These are phyloP conservation scores for Penicillium dipodomyicola DNA, from an alignment of 495 filamentous ascomycete genomes.

Conservation along the genomic window DNA sequence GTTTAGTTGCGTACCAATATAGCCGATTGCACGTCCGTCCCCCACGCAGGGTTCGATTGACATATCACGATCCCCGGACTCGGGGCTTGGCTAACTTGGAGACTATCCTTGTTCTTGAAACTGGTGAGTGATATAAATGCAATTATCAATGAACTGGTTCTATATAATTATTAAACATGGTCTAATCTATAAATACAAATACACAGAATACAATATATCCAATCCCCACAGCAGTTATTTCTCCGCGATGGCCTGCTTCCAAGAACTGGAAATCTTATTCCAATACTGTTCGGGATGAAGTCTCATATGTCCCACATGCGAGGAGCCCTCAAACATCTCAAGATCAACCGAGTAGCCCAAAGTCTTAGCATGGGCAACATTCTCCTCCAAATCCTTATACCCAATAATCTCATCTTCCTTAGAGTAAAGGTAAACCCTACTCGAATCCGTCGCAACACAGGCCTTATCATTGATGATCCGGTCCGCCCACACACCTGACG, in stretches of 20 bases:
- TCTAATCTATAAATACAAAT: conserved; percentile 7
- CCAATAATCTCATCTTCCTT: conserved; percentile 55
- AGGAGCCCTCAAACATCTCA: conserved; percentile 51
- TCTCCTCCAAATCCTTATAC: conserved; percentile 52
- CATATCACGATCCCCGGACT: not conserved
- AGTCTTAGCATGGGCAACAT: conserved; percentile 42
- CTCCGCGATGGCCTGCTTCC: conserved; percentile 30
- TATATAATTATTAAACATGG: conserved; percentile 5
- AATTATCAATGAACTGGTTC: not conserved
- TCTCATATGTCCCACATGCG: conserved; percentile 56
- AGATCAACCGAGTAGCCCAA: conserved; percentile 42
- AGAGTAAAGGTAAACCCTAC: conserved; percentile 50
- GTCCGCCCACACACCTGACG: conserved; percentile 26
- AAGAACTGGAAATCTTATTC: conserved; percentile 42
- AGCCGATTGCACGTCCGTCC: too few relatives aligned
- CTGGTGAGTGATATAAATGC: not conserved
- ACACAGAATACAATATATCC: not conserved
- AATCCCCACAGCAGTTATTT: not conserved
- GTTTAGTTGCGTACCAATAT: not conserved
- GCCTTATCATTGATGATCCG: conserved; percentile 26
- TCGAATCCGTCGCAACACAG: conserved; percentile 13
- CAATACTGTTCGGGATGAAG: conserved; percentile 53
- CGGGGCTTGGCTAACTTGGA: too few relatives aligned
- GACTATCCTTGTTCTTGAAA: not conserved
- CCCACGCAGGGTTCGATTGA: not conserved